Evolutionary conservation across 495 filamentous ascomycete species (phyloP).

Genomic region (Thozetella sp.): DNA sequence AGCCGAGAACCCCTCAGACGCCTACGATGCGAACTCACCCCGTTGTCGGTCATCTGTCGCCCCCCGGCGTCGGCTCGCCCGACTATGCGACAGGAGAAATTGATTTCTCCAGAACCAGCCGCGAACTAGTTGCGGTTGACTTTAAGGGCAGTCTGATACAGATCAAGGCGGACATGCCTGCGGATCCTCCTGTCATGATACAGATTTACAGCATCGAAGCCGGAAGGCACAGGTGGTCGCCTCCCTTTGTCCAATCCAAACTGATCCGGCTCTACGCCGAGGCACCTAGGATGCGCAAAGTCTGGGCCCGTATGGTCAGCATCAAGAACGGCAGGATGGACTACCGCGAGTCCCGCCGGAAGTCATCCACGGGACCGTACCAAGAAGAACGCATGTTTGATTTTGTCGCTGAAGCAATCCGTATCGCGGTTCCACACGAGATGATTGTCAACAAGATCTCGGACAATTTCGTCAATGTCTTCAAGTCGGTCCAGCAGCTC

Average conservation of each 20-base stretch:
- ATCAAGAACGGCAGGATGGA: conserved; percentile 81
- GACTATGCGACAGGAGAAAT: conserved; percentile 31
- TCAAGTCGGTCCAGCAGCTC: conserved; percentile 86
- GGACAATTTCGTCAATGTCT: conserved; percentile 86
- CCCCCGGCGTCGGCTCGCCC: conserved; percentile 19
- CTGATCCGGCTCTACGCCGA: conserved; percentile 83
- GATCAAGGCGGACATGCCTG: conserved; percentile 83
- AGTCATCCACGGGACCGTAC: conserved; percentile 57
- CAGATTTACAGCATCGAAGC: conserved; percentile 81
- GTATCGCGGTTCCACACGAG: conserved; percentile 91
- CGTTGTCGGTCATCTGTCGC: conserved; percentile 35
- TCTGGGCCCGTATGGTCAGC: conserved; percentile 85
- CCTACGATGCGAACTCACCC: conserved; percentile 19
- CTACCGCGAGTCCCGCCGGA: conserved; percentile 72
- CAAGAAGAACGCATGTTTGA: conserved; percentile 84
- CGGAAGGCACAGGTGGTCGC: conserved; percentile 82
- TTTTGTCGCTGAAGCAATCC: conserved; percentile 80
- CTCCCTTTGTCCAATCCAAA: conserved; percentile 75
- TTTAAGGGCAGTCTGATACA: conserved; percentile 79
- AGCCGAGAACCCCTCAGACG: conserved; percentile 16
- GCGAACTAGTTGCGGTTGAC: conserved; percentile 80
- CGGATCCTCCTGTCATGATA: conserved; percentile 86
- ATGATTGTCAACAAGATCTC: conserved; percentile 88
- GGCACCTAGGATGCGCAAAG: conserved; percentile 73
- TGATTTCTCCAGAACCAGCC: conserved; percentile 20